A percentile compares a stretch with the other conserved stretches of the same genome.
These are phyloP conservation scores for Mercurialis annua DNA, from an alignment of 345 rosid genomes.

Conservation along the genomic window DNA sequence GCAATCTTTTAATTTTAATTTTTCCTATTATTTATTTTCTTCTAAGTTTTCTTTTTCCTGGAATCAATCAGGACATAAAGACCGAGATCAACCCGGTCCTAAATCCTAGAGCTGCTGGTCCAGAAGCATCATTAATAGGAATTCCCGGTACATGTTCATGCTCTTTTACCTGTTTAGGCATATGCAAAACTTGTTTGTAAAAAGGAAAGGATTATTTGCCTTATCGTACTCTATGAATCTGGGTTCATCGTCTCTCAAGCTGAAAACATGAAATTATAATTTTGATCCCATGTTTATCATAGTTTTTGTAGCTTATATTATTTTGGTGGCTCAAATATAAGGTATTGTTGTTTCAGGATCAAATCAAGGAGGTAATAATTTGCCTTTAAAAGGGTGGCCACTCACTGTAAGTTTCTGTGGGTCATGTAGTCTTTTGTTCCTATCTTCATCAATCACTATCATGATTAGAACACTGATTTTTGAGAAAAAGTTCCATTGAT, in stretches of 20 bases:
- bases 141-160: constrained; percentile 62
- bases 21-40: constrained; percentile 9
- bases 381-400: constrained; percentile 96
- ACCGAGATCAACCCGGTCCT: constrained; percentile 80
- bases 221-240: background rate
- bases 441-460: background rate
- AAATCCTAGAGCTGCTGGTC: constrained; percentile 77
- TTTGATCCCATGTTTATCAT: background rate
- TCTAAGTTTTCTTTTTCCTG: constrained; percentile 32
- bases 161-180: constrained; percentile 3
- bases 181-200: background rate
- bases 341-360: constrained; percentile 51
- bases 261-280: background rate
- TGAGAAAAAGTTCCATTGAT: background rate
- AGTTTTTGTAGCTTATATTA: constrained; percentile 2
- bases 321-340: constrained; percentile 12
- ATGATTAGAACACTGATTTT: background rate
- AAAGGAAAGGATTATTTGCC: constrained; percentile 13
- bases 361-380: constrained; percentile 79
- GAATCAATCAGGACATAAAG: constrained; percentile 78
- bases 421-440: background rate
- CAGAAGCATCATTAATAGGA: constrained; percentile 90
- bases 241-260: background rate
- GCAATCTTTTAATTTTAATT: background rate
- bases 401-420: constrained; percentile 59